These are phyloP conservation scores for Phyllosticta capitalensis DNA, from an alignment of 2,329 filamentous ascomycete genomes.

Conservation along the genomic window DNA sequence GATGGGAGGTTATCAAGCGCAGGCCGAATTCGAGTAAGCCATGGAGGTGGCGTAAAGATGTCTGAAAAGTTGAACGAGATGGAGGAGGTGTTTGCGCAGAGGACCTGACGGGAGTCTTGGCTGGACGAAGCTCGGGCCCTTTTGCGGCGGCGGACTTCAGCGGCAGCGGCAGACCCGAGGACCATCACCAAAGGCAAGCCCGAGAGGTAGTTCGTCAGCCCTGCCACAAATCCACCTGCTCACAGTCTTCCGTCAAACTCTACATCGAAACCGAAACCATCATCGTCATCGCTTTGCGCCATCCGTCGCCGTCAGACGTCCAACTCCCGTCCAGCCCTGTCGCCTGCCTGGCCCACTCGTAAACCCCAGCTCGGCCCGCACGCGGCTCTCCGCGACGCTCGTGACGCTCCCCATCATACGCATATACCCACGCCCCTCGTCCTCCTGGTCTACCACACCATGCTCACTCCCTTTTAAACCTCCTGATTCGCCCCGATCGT, in stretches of 20 bases:
- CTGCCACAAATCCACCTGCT: too few species aligned
- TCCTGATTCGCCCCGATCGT: neutral
- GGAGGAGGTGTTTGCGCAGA: too few species aligned
- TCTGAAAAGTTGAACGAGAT: neutral
- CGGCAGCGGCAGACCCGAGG: too few species aligned
- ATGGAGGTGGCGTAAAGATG: neutral
- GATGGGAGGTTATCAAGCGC: neutral
- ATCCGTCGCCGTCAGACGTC: neutral
- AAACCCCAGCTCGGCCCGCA: neutral
- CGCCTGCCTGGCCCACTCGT: neutral
- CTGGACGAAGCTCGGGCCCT: too few species aligned
- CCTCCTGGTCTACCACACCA: neutral
- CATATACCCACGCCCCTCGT: neutral
- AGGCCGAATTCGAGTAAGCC: neutral
- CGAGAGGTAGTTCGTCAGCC: too few species aligned
- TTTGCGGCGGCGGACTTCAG: too few species aligned
- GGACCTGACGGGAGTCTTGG: too few species aligned
- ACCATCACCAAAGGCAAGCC: too few species aligned
- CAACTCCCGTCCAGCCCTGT: neutral
- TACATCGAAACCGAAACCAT: neutral
- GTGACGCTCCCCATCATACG: slow-evolving; percentile 10
- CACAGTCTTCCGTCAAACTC: too few species aligned
- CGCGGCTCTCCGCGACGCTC: neutral
- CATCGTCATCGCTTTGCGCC: neutral
- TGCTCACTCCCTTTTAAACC: neutral